Evolutionary conservation across 441 rosid genomes (phyloP).

Genomic region (Hura crepitans): DNA sequence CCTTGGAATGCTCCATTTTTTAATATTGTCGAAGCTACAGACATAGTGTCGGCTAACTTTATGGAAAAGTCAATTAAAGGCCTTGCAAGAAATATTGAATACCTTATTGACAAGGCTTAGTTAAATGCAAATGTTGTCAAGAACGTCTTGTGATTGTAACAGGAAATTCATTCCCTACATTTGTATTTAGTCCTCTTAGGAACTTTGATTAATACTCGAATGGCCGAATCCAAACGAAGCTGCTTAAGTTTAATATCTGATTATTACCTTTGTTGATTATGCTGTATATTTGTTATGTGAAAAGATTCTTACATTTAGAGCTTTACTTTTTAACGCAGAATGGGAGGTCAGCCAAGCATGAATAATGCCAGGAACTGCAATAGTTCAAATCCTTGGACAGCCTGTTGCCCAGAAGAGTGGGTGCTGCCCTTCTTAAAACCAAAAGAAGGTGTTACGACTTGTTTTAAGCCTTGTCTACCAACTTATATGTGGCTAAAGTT

Average conservation of each 20-base stretch:
- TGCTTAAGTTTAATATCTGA: not conserved
- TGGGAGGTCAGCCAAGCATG: constrained; percentile 91
- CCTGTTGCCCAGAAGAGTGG: constrained; percentile 82
- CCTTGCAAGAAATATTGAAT: not conserved
- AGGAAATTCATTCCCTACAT: not conserved
- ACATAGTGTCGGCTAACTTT: not conserved
- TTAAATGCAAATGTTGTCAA: too few species aligned
- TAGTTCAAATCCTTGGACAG: constrained; percentile 87
- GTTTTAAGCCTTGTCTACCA: not conserved
- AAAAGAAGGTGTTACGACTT: not conserved
- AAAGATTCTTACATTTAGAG: not conserved
- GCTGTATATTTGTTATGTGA: not conserved
- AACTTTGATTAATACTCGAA: too few species aligned
- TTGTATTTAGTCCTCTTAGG: not conserved
- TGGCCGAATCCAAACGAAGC: not conserved
- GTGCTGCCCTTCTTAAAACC: constrained; percentile 67
- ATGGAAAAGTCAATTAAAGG: not conserved
- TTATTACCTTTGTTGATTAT: too few species aligned
- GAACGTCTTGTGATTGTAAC: not conserved
- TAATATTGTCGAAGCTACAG: not conserved
- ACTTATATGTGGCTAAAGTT: constrained; percentile 3
- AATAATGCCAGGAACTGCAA: constrained; percentile 69
- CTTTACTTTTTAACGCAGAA: constrained; percentile 32
- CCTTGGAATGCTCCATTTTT: not conserved
- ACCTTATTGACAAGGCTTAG: too few species aligned